Evolutionary conservation across 192 early-diverging fungal species (phyloP).

Genomic region (Coemansia sp.): DNA sequence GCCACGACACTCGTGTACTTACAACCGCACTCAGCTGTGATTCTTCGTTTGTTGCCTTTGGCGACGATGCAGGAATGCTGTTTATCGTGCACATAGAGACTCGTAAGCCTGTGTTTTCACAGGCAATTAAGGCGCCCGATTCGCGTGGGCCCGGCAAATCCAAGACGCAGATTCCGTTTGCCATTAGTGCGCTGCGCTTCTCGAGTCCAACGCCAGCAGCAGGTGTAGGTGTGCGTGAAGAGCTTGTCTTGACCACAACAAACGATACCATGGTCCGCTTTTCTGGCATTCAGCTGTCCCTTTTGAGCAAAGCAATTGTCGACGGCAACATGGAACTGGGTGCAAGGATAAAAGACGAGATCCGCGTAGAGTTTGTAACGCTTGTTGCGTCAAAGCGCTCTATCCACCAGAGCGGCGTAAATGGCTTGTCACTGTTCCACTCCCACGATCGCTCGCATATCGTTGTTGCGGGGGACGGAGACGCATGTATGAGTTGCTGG

Average conservation of each 20-base stretch:
- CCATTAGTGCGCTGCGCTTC: slow-evolving; percentile 23
- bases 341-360: slow-evolving; percentile 14
- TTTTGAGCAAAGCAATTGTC: slow-evolving; percentile 31
- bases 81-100: slow-evolving; percentile 45
- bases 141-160: neutral
- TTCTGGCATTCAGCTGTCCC: slow-evolving; percentile 18
- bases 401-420: slow-evolving; percentile 18
- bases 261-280: slow-evolving; percentile 34
- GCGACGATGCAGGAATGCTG: slow-evolving; percentile 34
- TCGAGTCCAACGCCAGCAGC: neutral
- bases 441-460: slow-evolving; percentile 9
- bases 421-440: slow-evolving; percentile 25
- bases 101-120: slow-evolving; percentile 34
- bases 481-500: slow-evolving; percentile 42
- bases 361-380: slow-evolving; percentile 23
- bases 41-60: slow-evolving; percentile 50
- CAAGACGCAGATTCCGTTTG: neutral
- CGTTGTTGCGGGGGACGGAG: slow-evolving; percentile 30
- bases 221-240: slow-evolving; percentile 11
- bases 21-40: slow-evolving; percentile 31
- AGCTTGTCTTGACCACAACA: slow-evolving; percentile 31
- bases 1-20: slow-evolving; percentile 20
- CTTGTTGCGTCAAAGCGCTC: slow-evolving; percentile 1
- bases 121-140: slow-evolving; percentile 5
- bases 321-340: slow-evolving; percentile 31